A percentile compares a stretch with the other conserved stretches of the same genome.
Evolutionary conservation across 306 rosid species (phyloP).

Genomic region (Pachyrhizus erosus): DNA sequence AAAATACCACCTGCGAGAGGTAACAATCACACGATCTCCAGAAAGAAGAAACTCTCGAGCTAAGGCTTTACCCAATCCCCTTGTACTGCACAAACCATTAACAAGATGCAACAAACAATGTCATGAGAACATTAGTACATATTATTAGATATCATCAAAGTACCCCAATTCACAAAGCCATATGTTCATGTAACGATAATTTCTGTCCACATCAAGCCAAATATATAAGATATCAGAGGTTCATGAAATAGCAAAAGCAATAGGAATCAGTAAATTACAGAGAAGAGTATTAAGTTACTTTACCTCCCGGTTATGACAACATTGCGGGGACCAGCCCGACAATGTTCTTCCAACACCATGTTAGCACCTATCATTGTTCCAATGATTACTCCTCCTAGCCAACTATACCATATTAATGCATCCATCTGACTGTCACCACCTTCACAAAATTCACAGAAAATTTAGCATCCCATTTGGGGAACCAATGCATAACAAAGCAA

Average conservation of each 20-base stretch:
- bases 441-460: slow-evolving; percentile 47
- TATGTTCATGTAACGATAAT: slow-evolving; percentile 19
- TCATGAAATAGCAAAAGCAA: slow-evolving; percentile 5
- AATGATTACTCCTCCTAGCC: slow-evolving; percentile 96
- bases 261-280: background rate
- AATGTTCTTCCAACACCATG: slow-evolving; percentile 88
- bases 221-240: background rate
- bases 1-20: slow-evolving; percentile 87
- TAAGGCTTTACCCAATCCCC: slow-evolving; percentile 96
- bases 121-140: slow-evolving; percentile 10
- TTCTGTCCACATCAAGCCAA: background rate
- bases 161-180: slow-evolving; percentile 7
- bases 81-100: slow-evolving; percentile 68
- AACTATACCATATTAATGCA: slow-evolving; percentile 83
- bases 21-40: slow-evolving; percentile 82
- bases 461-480: background rate
- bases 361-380: slow-evolving; percentile 97
- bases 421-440: slow-evolving; percentile 89
- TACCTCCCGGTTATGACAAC: slow-evolving; percentile 97
- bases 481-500: background rate
- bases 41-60: slow-evolving; percentile 96
- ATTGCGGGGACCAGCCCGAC: slow-evolving; percentile 92
- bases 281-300: slow-evolving; percentile 2
- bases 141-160: slow-evolving; percentile 5
- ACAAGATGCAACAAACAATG: slow-evolving; percentile 36